Evolutionary conservation across 441 rosid genomes (phyloP), one percentile per base, ranked within the genome.

Genomic region (Euphorbia celastroides): DNA sequence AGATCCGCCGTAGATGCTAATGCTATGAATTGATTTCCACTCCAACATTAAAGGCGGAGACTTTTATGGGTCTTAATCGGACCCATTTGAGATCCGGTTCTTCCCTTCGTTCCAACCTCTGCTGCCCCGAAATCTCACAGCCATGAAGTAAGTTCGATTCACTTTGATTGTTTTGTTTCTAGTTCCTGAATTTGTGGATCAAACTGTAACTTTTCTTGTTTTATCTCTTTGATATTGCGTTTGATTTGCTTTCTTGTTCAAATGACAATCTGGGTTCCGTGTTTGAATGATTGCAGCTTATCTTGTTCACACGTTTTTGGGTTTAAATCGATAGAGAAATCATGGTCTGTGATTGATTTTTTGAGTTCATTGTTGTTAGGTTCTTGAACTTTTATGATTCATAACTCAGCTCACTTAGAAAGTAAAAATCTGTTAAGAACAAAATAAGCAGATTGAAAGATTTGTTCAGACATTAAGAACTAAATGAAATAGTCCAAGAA

Each of bases 71-170:
- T 46, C 82, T 57, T 68, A 50, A 30, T 61, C 79, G 72, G 68
- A 71, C 70, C 68, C 71, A 65, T 41, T 59, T 54, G 41, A 58
- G 76, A 60, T 64, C 73, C 57, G 19, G 65, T 68, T 20, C 77
- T 71, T 34, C 62, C 75, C 48, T 26, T 19, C 58, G 77, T 70
- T 79, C 83, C 62, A 77, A 77, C 41, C 77, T 67, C 70, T 65
- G 44, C 70, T 83, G 57, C 82, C 62, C 62, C 81, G 69, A 77
- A 38, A 61, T 44, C 68, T 72, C 32, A 81, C 77, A 69, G 66
- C 82, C 67, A 86, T 84, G 88, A 85, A 73, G 90, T 86, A 68
- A 82, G 86, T 72, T 46, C 17, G 34, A n/a, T 7, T 32, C 20
- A 56, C 14, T 22, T 41, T 22, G 58, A 19, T 50, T 57, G 50